phyloP scores from a whole-genome alignment of 192 early-diverging fungal genomes.

The Coemansia sp. region DNA sequence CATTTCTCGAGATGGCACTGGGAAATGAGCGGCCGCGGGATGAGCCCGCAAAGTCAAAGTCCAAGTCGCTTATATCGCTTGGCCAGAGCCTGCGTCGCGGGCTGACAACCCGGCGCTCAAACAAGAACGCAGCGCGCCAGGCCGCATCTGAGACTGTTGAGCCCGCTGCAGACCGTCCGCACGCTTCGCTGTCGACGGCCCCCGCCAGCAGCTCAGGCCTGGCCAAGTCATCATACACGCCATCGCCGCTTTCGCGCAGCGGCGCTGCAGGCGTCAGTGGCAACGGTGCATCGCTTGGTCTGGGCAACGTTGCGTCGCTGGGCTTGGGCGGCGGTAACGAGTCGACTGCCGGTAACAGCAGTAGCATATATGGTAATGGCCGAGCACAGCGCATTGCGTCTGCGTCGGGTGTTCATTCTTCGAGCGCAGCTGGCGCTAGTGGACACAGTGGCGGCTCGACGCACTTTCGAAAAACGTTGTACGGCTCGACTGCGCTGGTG shows the following conservation, averaged over 20 bases:
- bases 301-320: conserved; percentile 13
- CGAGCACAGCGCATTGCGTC: conserved; percentile 45
- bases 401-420: conserved; percentile 30
- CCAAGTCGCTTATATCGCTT: conserved; percentile 36
- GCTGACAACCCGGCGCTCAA: conserved; percentile 41
- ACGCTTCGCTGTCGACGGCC: not conserved
- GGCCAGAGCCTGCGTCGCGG: conserved; percentile 51
- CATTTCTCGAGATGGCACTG: conserved; percentile 27
- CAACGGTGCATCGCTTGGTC: conserved; percentile 13
- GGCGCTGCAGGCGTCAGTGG: conserved; percentile 10
- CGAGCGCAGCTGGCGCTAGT: conserved; percentile 14
- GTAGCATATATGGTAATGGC: conserved; percentile 33
- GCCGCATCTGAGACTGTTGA: conserved; percentile 4
- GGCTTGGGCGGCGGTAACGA: conserved; percentile 12
- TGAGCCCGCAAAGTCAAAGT: conserved; percentile 50
- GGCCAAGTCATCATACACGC: conserved; percentile 23
- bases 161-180: conserved; percentile 5
- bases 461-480: conserved; percentile 45
- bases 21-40: conserved; percentile 53
- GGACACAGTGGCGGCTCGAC: conserved; percentile 16
- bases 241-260: conserved; percentile 41
- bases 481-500: conserved; percentile 36
- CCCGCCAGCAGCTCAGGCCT: not conserved
- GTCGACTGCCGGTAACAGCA: conserved; percentile 4
- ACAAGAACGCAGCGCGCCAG: conserved; percentile 12